A percentile compares a stretch with the other conserved stretches of the same genome.
phyloP scores from a whole-genome alignment of 2,329 filamentous ascomycete species.

The Cephalotrichum gorgonifer region DNA sequence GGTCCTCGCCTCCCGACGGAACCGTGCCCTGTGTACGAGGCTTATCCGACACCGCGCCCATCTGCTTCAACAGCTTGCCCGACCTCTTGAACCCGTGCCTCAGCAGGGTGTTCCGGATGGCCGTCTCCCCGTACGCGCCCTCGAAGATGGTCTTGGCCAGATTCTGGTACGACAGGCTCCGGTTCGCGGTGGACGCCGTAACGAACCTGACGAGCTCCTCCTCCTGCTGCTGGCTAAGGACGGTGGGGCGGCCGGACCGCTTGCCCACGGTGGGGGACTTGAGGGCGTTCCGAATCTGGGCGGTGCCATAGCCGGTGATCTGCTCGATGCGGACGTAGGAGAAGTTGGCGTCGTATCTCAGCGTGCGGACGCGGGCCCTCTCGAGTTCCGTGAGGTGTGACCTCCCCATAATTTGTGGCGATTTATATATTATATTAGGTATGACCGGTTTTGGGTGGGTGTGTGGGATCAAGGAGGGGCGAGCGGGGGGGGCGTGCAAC shows the following conservation, averaged over 20 bases:
- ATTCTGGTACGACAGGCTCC: background rate
- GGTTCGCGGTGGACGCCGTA: background rate
- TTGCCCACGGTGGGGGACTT: background rate
- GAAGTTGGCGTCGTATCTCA: background rate
- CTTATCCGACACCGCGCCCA: background rate
- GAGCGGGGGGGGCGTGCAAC: too few species aligned
- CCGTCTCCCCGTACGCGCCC: background rate
- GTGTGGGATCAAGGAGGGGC: background rate
- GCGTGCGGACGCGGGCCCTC: background rate
- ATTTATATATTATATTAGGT: background rate
- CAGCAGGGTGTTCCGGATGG: background rate
- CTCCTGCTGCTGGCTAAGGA: background rate
- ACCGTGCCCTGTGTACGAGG: background rate
- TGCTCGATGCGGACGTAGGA: background rate
- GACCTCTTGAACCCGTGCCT: background rate
- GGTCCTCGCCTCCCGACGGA: background rate
- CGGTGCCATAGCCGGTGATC: background rate
- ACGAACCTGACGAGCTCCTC: background rate
- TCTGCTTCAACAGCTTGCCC: background rate
- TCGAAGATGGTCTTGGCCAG: background rate
- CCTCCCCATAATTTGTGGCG: background rate
- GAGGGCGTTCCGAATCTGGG: background rate
- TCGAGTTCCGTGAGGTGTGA: constrained; percentile 1
- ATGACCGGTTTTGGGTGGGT: background rate
- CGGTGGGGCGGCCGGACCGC: background rate